These are phyloP conservation scores for Apostasia shenzhenica DNA, from an alignment of 106 monocot genomes.

Conservation along the genomic window DNA sequence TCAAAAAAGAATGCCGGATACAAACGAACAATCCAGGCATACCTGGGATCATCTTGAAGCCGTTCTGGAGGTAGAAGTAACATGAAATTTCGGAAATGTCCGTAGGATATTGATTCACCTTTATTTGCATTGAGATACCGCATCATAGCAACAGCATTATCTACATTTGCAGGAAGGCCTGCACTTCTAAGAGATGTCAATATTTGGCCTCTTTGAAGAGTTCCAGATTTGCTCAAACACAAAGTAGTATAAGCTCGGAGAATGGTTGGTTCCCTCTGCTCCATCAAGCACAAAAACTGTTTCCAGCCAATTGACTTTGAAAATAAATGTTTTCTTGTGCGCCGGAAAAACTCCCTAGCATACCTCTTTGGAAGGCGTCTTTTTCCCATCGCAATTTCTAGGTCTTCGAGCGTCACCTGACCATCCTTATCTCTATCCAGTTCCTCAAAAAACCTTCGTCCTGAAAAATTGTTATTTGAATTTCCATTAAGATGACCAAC, in stretches of 20 bases:
- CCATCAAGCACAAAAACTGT: conserved; percentile 88
- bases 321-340: conserved; percentile 77
- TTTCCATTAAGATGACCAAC: not conserved
- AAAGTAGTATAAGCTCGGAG: conserved; percentile 88
- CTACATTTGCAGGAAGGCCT: conserved; percentile 91
- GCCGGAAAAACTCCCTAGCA: conserved; percentile 70
- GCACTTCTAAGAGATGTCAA: conserved; percentile 86
- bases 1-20: too few relatives aligned
- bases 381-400: conserved; percentile 92
- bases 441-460: conserved; percentile 87
- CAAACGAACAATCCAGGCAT: conserved; percentile 1
- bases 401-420: conserved; percentile 87
- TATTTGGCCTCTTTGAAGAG: conserved; percentile 84
- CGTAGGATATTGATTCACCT: conserved; percentile 78
- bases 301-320: conserved; percentile 97
- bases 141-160: conserved; percentile 94
- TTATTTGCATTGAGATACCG: conserved; percentile 77
- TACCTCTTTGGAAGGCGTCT: conserved; percentile 75
- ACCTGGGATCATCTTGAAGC: conserved; percentile 97
- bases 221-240: conserved; percentile 96
- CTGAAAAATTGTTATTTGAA: conserved; percentile 21
- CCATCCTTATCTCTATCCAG: conserved; percentile 93
- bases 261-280: conserved; percentile 94
- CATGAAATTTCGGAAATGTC: conserved; percentile 99
- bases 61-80: conserved; percentile 90